Percentiles rank a stretch among this genome's conserved stretches.
Conservation (phyloP, 306 rosid species). For the cucumber (Cucumis sativus) region Cucumber_9930_V3 NC_026661.2:20038501-20039000, state of each 20-base stretch:
- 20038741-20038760: neutral
- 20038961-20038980: neutral
- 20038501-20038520: constrained; percentile 11
- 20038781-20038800: constrained; percentile 9
- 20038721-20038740: constrained; percentile 5
- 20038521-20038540: neutral
- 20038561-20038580: neutral
- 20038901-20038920: neutral
- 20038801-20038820: constrained; percentile 8
- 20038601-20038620: constrained; percentile 6
- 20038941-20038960: neutral
- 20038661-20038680: neutral
- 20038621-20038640: neutral
- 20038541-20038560: neutral
- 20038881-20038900: constrained; percentile 6
- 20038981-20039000: neutral
- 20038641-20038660: neutral
- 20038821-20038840: constrained; percentile 10
- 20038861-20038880: constrained; percentile 10
- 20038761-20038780: constrained; percentile 5
- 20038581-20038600: constrained; percentile 7
- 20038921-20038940: neutral
- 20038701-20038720: constrained; percentile 5
- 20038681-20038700: constrained; percentile 3
- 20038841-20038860: constrained; percentile 5